Conservation (phyloP, 164 flowering plant species). For the Vitis cinerea region DNA sequence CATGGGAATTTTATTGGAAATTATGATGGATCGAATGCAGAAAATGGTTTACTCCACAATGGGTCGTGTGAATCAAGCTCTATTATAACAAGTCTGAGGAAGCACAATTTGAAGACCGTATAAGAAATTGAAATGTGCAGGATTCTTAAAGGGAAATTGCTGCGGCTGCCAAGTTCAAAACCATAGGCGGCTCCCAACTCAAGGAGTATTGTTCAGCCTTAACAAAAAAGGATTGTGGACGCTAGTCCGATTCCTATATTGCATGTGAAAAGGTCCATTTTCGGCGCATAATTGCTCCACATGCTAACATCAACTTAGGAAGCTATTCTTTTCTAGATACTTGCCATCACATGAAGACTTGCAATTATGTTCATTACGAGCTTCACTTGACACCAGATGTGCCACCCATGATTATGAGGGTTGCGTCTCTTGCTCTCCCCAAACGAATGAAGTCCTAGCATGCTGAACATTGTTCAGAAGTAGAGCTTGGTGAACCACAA, state of each 20-base stretch:
- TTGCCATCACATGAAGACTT: slow-evolving; percentile 99
- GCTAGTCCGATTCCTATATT: slow-evolving; percentile 62
- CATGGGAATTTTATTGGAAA: slow-evolving; percentile 79
- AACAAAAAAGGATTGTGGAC: slow-evolving; percentile 94
- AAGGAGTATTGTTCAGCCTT: slow-evolving; percentile 85
- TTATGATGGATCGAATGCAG: slow-evolving; percentile 74
- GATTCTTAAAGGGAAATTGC: slow-evolving; percentile 62
- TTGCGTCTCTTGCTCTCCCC: slow-evolving; percentile 42
- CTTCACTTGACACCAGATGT: slow-evolving; percentile 82
- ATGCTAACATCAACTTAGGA: slow-evolving; percentile 87
- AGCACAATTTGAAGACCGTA: slow-evolving; percentile 57
- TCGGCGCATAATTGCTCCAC: slow-evolving; percentile 81
- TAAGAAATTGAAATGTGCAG: slow-evolving; percentile 76
- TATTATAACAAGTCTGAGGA: slow-evolving; percentile 54
- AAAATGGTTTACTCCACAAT: slow-evolving; percentile 80
- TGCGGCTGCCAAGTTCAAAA: slow-evolving; percentile 67
- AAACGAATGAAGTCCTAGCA: slow-evolving; percentile 77
- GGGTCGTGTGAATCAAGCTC: slow-evolving; percentile 72
- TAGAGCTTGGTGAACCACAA: slow-evolving; percentile 93
- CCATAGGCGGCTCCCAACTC: slow-evolving; percentile 92
- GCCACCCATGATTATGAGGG: slow-evolving; percentile 62
- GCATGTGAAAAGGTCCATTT: slow-evolving; percentile 99
- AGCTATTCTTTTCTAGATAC: slow-evolving; percentile 97
- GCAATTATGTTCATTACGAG: slow-evolving; percentile 98
- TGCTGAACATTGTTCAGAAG: slow-evolving; percentile 94